Evolutionary conservation across 495 filamentous ascomycete genomes (phyloP).

Genomic region (Opeltia flavorubescens): DNA sequence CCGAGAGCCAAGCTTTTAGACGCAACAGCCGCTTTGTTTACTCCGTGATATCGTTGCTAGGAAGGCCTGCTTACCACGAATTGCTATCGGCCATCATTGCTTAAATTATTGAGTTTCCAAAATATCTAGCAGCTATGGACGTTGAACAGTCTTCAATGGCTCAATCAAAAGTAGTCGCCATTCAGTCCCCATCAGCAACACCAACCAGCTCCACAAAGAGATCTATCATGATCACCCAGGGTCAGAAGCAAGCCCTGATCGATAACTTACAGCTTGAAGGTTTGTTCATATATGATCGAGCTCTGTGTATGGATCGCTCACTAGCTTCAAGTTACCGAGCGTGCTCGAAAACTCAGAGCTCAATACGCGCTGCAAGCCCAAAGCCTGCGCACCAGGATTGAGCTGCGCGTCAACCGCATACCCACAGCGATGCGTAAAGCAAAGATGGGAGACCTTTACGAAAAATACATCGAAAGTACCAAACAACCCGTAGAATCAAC

Average conservation of each 20-base stretch:
- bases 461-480: constrained; percentile 31
- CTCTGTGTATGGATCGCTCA: constrained; percentile 8
- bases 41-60: background rate
- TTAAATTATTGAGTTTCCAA: too few species aligned
- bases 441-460: constrained; percentile 71
- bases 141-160: too few species aligned
- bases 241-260: constrained; percentile 76
- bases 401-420: constrained; percentile 90
- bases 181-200: constrained; percentile 27
- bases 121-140: too few species aligned
- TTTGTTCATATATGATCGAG: constrained; percentile 29
- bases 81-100: too few species aligned
- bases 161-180: constrained; percentile 21
- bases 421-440: constrained; percentile 63
- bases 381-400: constrained; percentile 70
- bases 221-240: constrained; percentile 51
- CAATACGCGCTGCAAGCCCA: constrained; percentile 82
- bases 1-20: background rate
- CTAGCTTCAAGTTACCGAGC: constrained; percentile 59
- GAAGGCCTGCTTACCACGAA: too few species aligned
- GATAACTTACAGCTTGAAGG: constrained; percentile 90
- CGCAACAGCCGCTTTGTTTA: background rate
- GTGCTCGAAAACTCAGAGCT: constrained; percentile 77
- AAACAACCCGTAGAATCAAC: constrained; percentile 15
- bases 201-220: constrained; percentile 48